phyloP scores from a whole-genome alignment of 768 basidiomycete species.

The Suillus ampliporus region DNA sequence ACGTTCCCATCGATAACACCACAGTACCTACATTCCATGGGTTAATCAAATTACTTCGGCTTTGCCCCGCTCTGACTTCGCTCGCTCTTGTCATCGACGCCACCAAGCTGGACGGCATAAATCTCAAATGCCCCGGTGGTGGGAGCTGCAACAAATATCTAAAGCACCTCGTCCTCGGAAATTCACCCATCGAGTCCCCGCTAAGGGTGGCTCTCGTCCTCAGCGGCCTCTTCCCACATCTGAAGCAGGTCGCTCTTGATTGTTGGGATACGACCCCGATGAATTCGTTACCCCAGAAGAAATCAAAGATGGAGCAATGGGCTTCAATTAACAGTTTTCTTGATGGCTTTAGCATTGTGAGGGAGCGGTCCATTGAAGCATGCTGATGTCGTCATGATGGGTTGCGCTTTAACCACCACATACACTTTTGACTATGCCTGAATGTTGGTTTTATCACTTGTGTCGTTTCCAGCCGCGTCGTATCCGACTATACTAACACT shows the following conservation, averaged over 20 bases:
- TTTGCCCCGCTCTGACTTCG: conserved; percentile 19
- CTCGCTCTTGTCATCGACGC: conserved; percentile 33
- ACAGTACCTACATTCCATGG: conserved; percentile 28
- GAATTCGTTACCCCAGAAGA: conserved; percentile 11
- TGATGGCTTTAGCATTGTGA: not conserved
- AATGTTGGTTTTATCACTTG: not conserved
- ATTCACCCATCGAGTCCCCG: conserved; percentile 23
- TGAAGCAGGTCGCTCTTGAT: conserved; percentile 26
- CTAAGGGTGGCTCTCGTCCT: conserved; percentile 16
- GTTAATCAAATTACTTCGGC: conserved; percentile 16
- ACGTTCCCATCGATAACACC: conserved; percentile 15
- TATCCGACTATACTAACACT: not conserved
- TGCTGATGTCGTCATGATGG: not conserved
- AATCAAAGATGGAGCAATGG: not conserved
- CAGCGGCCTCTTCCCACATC: conserved; percentile 22
- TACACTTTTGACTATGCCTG: not conserved
- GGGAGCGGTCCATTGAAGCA: not conserved
- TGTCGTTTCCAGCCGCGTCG: not conserved
- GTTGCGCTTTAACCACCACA: not conserved
- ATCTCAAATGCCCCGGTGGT: not conserved
- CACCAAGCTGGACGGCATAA: conserved; percentile 4
- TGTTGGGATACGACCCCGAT: conserved; percentile 23
- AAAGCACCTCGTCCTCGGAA: conserved; percentile 24
- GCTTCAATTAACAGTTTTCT: not conserved
- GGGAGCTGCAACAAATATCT: not conserved